Evolutionary conservation across 305 asterid species (phyloP), one percentile per base, ranked within the genome.

Genomic region (Fraxinus nigra): DNA sequence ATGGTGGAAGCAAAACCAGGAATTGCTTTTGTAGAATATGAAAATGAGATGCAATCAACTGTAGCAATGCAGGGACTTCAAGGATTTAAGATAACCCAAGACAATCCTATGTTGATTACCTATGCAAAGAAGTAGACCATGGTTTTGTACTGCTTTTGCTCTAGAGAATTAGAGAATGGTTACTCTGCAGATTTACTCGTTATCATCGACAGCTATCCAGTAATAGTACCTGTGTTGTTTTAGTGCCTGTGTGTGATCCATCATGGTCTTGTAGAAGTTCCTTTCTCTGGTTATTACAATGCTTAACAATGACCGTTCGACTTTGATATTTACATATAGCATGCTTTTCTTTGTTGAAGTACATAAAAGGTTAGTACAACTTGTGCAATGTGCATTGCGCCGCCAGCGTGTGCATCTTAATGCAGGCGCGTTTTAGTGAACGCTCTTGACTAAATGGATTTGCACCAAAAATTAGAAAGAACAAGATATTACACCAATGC

Each of bases 1-100:
- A 97, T 94, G 98, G 80, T 97, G 13, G 99, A 97, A 83, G 92
- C 98, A 13, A 97, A 94, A 86, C 99, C 98, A 2, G 99, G 99
- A 75, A 97, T 97, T 82, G 97, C 99, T 78, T 97, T 97, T 76
- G 91, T 97, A 34, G 99, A 97, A 83, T 97, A 90, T 18, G 96
- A 90, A 81, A 92, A 97, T 46, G 99, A 97, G 90, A 91, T 97
- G 93, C 98, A 97, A 86, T 92, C 99, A 0, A 90, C 98, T 0
- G 91, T 91, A 34, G 96, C 99, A 8, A 92, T 94, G 97, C 98
- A 93, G 84, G 91, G 91, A 40, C 97, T 97, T 82, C 99, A 93
- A 83, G 98, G 97, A 40, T 94, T 90, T 82, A 93, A 91, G 93
- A 89, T 97, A 8, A 91, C 91, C 8, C 90, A 91, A 24, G 98